phyloP scores from a whole-genome alignment of 176 grass and related monocot species.

The Paspalum vaginatum region DNA sequence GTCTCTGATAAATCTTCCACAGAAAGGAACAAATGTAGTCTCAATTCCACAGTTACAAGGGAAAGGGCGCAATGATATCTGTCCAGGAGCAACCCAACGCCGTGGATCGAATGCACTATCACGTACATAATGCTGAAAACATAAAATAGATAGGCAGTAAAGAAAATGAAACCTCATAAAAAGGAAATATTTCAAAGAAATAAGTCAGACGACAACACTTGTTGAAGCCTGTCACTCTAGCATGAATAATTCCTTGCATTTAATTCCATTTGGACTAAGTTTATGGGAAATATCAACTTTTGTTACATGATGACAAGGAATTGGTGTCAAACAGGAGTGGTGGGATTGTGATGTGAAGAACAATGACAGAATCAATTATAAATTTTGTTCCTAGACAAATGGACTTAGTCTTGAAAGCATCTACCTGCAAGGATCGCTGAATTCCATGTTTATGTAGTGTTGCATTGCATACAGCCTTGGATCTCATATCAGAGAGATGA shows the following conservation, averaged over 20 bases:
- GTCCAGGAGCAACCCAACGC: slow-evolving; percentile 88
- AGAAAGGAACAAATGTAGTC: slow-evolving; percentile 51
- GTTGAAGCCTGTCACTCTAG: neutral
- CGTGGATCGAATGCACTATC: slow-evolving; percentile 88
- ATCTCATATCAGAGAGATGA: slow-evolving; percentile 72
- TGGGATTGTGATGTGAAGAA: slow-evolving; percentile 25
- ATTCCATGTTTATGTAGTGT: slow-evolving; percentile 87
- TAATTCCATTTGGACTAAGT: neutral
- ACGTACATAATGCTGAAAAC: slow-evolving; percentile 71
- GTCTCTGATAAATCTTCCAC: slow-evolving; percentile 52
- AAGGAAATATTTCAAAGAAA: neutral
- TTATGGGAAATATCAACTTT: neutral
- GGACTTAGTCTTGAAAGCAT: slow-evolving; percentile 11
- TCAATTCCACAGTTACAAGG: slow-evolving; percentile 66
- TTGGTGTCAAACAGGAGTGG: neutral
- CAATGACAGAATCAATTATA: slow-evolving; percentile 14
- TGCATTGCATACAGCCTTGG: slow-evolving; percentile 74
- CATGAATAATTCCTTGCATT: neutral
- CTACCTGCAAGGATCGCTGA: slow-evolving; percentile 72
- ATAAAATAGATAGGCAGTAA: slow-evolving; percentile 27
- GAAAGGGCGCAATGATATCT: slow-evolving; percentile 63
- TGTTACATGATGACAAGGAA: neutral
- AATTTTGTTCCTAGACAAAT: slow-evolving; percentile 39
- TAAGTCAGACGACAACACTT: neutral
- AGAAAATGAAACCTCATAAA: slow-evolving; percentile 24